These are phyloP conservation scores for Trichoderma simmonsii DNA, from an alignment of 2,329 filamentous ascomycete genomes.

Conservation along the genomic window DNA sequence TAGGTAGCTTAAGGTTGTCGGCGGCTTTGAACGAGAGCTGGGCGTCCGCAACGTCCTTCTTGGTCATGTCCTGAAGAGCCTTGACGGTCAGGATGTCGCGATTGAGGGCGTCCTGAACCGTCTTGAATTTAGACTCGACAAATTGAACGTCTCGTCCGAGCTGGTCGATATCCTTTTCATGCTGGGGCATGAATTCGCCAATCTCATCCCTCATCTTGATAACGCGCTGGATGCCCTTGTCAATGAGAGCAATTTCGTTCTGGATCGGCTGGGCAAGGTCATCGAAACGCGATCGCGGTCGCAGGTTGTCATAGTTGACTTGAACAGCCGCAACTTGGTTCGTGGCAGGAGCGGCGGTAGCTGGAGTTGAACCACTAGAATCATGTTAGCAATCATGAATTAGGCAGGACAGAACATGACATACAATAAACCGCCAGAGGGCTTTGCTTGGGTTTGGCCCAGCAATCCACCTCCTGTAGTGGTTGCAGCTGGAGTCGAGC, in stretches of 20 bases:
- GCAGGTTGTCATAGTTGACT: slow-evolving; percentile 74
- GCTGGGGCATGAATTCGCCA: slow-evolving; percentile 61
- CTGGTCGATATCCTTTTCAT: slow-evolving; percentile 47
- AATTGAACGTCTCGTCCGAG: slow-evolving; percentile 47
- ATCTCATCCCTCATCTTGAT: slow-evolving; percentile 76
- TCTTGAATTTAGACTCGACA: slow-evolving; percentile 48
- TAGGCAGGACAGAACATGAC: slow-evolving; percentile 2
- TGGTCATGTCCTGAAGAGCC: slow-evolving; percentile 56
- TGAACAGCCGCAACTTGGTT: slow-evolving; percentile 67
- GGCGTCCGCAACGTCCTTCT: slow-evolving; percentile 67
- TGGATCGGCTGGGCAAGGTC: slow-evolving; percentile 83
- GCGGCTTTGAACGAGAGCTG: slow-evolving; percentile 70
- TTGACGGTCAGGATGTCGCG: slow-evolving; percentile 62
- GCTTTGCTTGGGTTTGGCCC: slow-evolving; percentile 35
- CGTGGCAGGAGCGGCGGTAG: slow-evolving; percentile 35
- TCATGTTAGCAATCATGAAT: slow-evolving; percentile 21
- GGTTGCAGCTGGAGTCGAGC: slow-evolving; percentile 23
- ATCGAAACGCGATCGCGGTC: slow-evolving; percentile 86
- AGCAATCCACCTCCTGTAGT: slow-evolving; percentile 29
- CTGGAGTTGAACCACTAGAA: slow-evolving; percentile 30
- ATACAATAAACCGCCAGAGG: slow-evolving; percentile 34
- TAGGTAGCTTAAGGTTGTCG: slow-evolving; percentile 70
- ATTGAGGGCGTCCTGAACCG: slow-evolving; percentile 44
- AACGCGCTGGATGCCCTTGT: slow-evolving; percentile 75
- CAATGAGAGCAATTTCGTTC: slow-evolving; percentile 71